phyloP scores from a whole-genome alignment of 2,329 filamentous ascomycete species.

The Stromatinia cepivora region DNA sequence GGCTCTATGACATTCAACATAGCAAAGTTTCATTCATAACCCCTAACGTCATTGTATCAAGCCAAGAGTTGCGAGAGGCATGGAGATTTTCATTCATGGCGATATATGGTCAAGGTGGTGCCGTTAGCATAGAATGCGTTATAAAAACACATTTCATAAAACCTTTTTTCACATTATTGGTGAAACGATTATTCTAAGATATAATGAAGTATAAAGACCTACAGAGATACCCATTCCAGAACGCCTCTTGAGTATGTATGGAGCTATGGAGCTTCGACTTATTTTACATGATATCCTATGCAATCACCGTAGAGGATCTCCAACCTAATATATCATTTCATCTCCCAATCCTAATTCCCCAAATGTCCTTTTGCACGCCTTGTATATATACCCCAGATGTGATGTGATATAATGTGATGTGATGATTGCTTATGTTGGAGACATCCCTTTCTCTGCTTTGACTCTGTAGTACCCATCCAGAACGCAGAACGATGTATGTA shows the following conservation, averaged over 20 bases:
- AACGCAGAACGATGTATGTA: not conserved
- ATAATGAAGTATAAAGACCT: not conserved
- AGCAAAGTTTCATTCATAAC: slow-evolving; percentile 4
- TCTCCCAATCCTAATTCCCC: not conserved
- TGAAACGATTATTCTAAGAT: not conserved
- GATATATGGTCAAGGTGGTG: slow-evolving; percentile 18
- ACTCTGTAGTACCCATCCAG: not conserved
- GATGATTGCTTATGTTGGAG: too few species aligned
- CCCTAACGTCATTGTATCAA: slow-evolving; percentile 10
- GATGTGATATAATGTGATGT: not conserved
- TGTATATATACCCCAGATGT: not conserved
- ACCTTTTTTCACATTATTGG: too few species aligned
- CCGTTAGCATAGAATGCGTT: slow-evolving; percentile 27
- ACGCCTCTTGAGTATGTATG: not conserved
- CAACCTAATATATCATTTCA: not conserved
- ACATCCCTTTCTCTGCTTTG: not conserved
- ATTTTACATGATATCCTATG: not conserved
- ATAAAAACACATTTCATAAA: slow-evolving; percentile 17
- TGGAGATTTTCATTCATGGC: slow-evolving; percentile 16
- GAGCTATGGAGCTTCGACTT: not conserved
- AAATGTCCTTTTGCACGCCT: not conserved
- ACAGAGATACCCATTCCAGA: not conserved
- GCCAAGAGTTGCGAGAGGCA: not conserved
- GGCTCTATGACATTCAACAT: slow-evolving; percentile 26
- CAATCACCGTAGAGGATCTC: not conserved